A percentile compares a stretch with the other conserved stretches of the same genome.
These are phyloP conservation scores for Leucocoprinus leucothites DNA, from an alignment of 768 basidiomycete genomes.

Conservation along the genomic window DNA sequence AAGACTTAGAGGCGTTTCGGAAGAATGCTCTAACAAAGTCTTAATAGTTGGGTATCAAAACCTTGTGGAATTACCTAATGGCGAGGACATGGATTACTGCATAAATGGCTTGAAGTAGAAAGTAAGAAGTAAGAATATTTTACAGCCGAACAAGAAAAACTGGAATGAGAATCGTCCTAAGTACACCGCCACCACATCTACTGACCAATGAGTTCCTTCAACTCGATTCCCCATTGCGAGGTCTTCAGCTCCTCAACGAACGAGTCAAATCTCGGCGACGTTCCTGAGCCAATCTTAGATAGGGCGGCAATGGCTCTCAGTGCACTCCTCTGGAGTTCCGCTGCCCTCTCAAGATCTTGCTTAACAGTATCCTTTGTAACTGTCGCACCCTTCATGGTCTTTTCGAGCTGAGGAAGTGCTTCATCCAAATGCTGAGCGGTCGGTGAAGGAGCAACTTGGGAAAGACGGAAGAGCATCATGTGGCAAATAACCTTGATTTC, in stretches of 20 bases:
- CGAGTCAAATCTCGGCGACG: slow-evolving; percentile 71
- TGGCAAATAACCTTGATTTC: slow-evolving; percentile 97
- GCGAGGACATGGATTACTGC: too few species aligned
- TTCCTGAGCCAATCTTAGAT: slow-evolving; percentile 66
- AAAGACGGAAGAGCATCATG: slow-evolving; percentile 91
- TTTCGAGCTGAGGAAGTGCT: slow-evolving; percentile 78
- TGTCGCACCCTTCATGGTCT: slow-evolving; percentile 85
- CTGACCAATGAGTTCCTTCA: slow-evolving; percentile 50
- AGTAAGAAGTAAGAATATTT: background rate
- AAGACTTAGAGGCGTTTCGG: background rate
- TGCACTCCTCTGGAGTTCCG: slow-evolving; percentile 89
- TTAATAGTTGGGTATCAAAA: too few species aligned
- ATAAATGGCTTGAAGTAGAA: too few species aligned
- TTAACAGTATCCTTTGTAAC: slow-evolving; percentile 96
- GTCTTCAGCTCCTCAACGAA: slow-evolving; percentile 75
- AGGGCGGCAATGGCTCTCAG: slow-evolving; percentile 85
- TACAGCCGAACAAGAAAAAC: background rate
- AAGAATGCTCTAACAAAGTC: background rate
- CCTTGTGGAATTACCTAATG: too few species aligned
- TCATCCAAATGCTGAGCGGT: slow-evolving; percentile 83
- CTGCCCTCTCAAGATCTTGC: slow-evolving; percentile 82
- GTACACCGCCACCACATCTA: background rate
- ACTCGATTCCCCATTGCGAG: slow-evolving; percentile 64
- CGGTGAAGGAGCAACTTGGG: slow-evolving; percentile 80
- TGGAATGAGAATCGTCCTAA: background rate